Conservation (phyloP, 2,329 filamentous ascomycete species). For the Monosporascus sp. region DNA sequence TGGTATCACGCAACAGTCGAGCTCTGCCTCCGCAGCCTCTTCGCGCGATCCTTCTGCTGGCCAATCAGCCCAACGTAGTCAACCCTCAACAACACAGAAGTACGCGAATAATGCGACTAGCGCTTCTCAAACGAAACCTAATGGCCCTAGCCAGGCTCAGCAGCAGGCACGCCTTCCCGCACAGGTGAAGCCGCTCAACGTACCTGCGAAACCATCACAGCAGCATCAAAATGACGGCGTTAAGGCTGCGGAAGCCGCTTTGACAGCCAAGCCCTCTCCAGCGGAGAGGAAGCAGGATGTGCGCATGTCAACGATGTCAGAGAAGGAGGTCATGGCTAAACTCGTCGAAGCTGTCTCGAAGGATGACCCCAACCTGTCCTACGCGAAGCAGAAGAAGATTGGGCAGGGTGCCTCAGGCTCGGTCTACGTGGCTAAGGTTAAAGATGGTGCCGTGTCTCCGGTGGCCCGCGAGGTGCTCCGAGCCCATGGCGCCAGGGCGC, state of each 20-base stretch:
- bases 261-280: conserved; percentile 74
- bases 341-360: conserved; percentile 92
- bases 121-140: conserved; percentile 42
- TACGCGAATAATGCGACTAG: conserved; percentile 51
- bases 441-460: conserved; percentile 77
- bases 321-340: conserved; percentile 94
- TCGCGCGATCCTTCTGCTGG: conserved; percentile 32
- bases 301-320: conserved; percentile 97
- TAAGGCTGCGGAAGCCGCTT: conserved; percentile 83
- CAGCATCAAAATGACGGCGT: conserved; percentile 60
- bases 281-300: conserved; percentile 82
- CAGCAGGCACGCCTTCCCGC: conserved; percentile 49
- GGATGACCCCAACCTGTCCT: conserved; percentile 89
- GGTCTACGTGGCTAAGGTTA: conserved; percentile 95
- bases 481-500: conserved; percentile 73
- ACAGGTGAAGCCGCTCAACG: conserved; percentile 74
- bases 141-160: conserved; percentile 37
- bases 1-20: conserved; percentile 44
- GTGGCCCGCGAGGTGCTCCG: conserved; percentile 75
- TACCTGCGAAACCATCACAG: conserved; percentile 59
- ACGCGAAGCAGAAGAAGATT: conserved; percentile 99
- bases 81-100: conserved; percentile 49
- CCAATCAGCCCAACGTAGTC: conserved; percentile 40
- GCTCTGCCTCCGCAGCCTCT: conserved; percentile 37
- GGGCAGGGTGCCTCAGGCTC: conserved; percentile 97